A percentile compares a stretch with the other conserved stretches of the same genome.
These are phyloP conservation scores for Melampsora americana DNA, from an alignment of 1,284 basidiomycete species.

Conservation along the genomic window DNA sequence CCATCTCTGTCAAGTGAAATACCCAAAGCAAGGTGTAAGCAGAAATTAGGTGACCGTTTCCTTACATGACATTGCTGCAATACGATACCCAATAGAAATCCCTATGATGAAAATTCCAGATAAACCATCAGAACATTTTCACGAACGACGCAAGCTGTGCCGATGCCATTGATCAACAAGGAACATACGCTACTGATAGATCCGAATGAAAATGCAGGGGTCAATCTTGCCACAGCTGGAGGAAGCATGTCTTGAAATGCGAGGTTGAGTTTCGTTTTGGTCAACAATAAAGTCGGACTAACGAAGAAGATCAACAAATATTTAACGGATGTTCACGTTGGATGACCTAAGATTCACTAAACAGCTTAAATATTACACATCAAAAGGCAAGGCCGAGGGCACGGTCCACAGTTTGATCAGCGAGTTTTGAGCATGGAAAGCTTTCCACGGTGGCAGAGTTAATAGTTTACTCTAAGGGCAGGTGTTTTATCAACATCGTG, in stretches of 20 bases:
- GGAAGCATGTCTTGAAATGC: too few relatives aligned
- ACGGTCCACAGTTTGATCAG: background rate
- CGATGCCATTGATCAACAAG: background rate
- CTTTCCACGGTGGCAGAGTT: too few relatives aligned
- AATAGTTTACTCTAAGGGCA: too few relatives aligned
- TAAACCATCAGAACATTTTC: background rate
- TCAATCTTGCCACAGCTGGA: background rate
- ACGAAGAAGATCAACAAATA: background rate
- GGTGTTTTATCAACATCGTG: too few relatives aligned
- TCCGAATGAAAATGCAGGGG: background rate
- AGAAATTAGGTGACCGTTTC: background rate
- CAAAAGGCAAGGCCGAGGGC: background rate
- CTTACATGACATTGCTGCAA: slow-evolving; percentile 1
- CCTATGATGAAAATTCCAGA: background rate
- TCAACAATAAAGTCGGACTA: background rate
- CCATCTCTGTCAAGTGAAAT: background rate
- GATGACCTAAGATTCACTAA: background rate
- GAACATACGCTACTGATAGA: background rate
- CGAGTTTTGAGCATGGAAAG: too few relatives aligned
- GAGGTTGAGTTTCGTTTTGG: background rate
- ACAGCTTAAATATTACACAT: background rate
- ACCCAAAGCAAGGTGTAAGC: background rate
- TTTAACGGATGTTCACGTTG: background rate
- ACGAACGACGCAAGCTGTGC: background rate
- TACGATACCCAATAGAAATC: slow-evolving; percentile 1